Conservation (phyloP, 1,139 yeast species). For the Scheffersomyces lignicola region DNA sequence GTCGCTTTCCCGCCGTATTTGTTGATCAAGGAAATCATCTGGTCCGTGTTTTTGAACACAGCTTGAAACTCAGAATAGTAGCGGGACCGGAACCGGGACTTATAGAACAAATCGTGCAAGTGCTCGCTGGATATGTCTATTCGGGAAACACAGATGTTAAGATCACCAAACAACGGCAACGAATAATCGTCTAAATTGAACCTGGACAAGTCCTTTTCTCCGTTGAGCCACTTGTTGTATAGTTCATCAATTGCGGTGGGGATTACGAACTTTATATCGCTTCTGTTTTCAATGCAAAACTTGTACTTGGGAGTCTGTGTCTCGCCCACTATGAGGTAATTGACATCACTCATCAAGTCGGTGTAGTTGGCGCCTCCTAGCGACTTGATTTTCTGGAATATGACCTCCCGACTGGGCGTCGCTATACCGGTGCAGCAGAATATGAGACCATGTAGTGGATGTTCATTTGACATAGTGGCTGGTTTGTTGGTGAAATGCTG, state of each 20-base stretch:
- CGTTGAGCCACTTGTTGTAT: conserved; percentile 55
- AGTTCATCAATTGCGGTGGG: conserved; percentile 47
- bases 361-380: conserved; percentile 66
- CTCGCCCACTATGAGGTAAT: conserved; percentile 67
- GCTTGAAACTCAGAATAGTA: not conserved
- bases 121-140: conserved; percentile 21
- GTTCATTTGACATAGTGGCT: conserved; percentile 3
- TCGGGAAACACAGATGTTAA: conserved; percentile 56
- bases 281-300: conserved; percentile 58
- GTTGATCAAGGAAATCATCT: conserved; percentile 25
- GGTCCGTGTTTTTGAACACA: not conserved
- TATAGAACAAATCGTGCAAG: conserved; percentile 8
- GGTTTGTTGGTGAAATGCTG: too few species aligned
- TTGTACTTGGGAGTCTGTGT: conserved; percentile 66
- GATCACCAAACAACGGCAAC: conserved; percentile 48
- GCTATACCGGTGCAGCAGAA: conserved; percentile 48
- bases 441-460: conserved; percentile 35
- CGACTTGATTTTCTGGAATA: conserved; percentile 42
- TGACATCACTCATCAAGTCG: conserved; percentile 68
- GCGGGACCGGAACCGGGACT: not conserved
- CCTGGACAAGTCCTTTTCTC: conserved; percentile 31
- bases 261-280: conserved; percentile 57
- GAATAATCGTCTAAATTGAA: conserved; percentile 23
- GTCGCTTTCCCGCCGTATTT: conserved; percentile 61
- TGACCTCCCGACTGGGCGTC: conserved; percentile 25